Percentiles rank a stretch among this genome's conserved stretches.
Evolutionary conservation across 352 stramenopile species (phyloP).

Genomic region (Pythium scleroteichum): DNA sequence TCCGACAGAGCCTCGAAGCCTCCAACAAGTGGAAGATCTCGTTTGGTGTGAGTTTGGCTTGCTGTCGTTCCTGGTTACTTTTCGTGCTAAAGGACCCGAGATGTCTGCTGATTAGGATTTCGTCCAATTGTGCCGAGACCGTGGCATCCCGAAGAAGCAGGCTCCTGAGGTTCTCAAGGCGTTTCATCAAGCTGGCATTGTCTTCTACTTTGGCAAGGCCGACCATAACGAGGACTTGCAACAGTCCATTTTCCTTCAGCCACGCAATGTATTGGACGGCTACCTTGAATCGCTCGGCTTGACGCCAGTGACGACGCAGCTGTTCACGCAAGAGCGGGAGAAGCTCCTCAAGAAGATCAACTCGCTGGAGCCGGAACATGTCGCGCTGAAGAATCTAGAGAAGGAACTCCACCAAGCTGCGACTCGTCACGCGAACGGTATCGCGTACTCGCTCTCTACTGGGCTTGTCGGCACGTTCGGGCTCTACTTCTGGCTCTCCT

Average conservation of each 20-base stretch:
- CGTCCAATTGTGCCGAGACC: slow-evolving; percentile 60
- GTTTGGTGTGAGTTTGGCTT: slow-evolving; percentile 35
- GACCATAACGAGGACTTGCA: slow-evolving; percentile 64
- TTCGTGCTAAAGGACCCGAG: too few relatives aligned
- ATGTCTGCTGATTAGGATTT: slow-evolving; percentile 47
- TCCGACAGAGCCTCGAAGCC: slow-evolving; percentile 69
- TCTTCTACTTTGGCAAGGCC: slow-evolving; percentile 83
- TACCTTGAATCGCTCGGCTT: slow-evolving; percentile 80
- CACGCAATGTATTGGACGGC: slow-evolving; percentile 73
- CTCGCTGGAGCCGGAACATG: slow-evolving; percentile 64
- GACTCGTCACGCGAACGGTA: slow-evolving; percentile 56
- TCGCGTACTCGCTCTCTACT: slow-evolving; percentile 56
- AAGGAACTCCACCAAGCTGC: slow-evolving; percentile 63
- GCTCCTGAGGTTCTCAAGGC: slow-evolving; percentile 68
- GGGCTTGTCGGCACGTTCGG: slow-evolving; percentile 75
- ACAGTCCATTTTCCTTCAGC: slow-evolving; percentile 80
- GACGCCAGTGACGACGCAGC: slow-evolving; percentile 62
- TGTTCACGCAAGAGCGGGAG: slow-evolving; percentile 68
- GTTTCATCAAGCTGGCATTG: slow-evolving; percentile 74
- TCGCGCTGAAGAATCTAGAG: slow-evolving; percentile 62
- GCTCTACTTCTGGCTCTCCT: slow-evolving; percentile 87
- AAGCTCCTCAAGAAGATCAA: slow-evolving; percentile 67
- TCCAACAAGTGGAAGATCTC: slow-evolving; percentile 83
- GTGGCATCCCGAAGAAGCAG: slow-evolving; percentile 86
- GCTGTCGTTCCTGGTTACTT: neutral